Conservation (phyloP, 768 basidiomycete genomes). For the Xerocomellus chrysenteron region DNA sequence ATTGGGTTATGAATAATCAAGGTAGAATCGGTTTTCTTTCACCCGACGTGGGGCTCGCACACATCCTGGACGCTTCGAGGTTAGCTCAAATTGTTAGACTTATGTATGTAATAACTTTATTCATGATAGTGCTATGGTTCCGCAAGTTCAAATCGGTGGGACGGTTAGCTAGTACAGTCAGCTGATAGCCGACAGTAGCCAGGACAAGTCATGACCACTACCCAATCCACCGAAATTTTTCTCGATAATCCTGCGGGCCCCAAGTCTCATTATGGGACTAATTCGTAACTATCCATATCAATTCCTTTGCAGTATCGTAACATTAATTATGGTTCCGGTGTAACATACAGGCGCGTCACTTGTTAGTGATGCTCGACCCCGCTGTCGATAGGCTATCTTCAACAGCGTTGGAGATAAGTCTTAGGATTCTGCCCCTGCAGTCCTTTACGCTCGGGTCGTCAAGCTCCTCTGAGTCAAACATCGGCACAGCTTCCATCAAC, state of each 20-base stretch:
- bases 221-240: no score
- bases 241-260: not conserved
- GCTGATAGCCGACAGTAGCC: no score
- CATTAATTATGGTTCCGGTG: not conserved
- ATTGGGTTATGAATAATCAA: constrained; percentile 50
- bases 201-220: no score
- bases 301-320: not conserved
- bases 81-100: not conserved
- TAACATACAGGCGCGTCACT: constrained; percentile 1
- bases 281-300: not conserved
- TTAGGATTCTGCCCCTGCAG: constrained; percentile 22
- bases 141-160: not conserved
- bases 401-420: constrained; percentile 18
- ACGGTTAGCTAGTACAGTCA: no score
- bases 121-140: not conserved
- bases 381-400: not conserved
- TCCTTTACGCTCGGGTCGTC: constrained; percentile 13
- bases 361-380: not conserved
- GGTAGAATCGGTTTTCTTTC: not conserved
- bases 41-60: not conserved
- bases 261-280: not conserved
- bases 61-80: not conserved
- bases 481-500: constrained; percentile 22
- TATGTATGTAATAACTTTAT: constrained; percentile 6
- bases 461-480: constrained; percentile 7